Percentiles rank a stretch among this genome's conserved stretches.
phyloP scores from a whole-genome alignment of 805 yeast genomes.

The Candida ortonii region DNA sequence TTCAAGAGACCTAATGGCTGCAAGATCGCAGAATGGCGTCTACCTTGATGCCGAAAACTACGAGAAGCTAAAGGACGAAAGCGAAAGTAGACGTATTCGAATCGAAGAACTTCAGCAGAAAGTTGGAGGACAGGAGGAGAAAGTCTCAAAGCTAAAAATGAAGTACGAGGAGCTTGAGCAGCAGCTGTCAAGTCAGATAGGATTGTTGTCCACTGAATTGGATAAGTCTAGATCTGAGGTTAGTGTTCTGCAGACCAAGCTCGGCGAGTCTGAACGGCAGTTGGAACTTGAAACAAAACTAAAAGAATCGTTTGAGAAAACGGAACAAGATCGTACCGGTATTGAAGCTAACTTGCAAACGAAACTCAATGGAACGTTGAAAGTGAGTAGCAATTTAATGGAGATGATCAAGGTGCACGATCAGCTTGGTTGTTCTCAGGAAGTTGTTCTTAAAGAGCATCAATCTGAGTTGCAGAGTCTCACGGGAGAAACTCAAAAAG shows the following conservation, averaged over 20 bases:
- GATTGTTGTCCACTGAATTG: constrained; percentile 1
- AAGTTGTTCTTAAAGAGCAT: not conserved
- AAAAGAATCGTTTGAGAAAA: constrained; percentile 16
- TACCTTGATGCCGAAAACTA: constrained; percentile 55
- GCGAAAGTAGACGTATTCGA: constrained; percentile 47
- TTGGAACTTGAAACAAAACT: constrained; percentile 13
- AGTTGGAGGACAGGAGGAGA: constrained; percentile 47
- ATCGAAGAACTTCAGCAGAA: constrained; percentile 50
- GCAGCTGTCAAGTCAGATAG: constrained; percentile 11
- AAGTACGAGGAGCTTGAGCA: constrained; percentile 33
- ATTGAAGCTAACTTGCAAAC: constrained; percentile 7
- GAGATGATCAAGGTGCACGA: constrained; percentile 9
- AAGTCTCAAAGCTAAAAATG: constrained; percentile 39
- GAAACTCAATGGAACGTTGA: constrained; percentile 8
- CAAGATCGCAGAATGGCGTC: constrained; percentile 65
- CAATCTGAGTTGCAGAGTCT: no score
- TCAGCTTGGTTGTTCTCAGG: not conserved
- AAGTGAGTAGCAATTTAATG: constrained; percentile 8
- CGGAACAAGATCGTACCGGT: constrained; percentile 10
- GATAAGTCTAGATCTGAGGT: constrained; percentile 5
- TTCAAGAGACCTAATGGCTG: constrained; percentile 58
- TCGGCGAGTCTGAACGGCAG: constrained; percentile 7
- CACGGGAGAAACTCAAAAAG: not conserved
- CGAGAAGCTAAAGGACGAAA: constrained; percentile 38
- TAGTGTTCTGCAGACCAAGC: not conserved